Evolutionary conservation across 345 rosid genomes (phyloP).

Genomic region (Salix exigua): DNA sequence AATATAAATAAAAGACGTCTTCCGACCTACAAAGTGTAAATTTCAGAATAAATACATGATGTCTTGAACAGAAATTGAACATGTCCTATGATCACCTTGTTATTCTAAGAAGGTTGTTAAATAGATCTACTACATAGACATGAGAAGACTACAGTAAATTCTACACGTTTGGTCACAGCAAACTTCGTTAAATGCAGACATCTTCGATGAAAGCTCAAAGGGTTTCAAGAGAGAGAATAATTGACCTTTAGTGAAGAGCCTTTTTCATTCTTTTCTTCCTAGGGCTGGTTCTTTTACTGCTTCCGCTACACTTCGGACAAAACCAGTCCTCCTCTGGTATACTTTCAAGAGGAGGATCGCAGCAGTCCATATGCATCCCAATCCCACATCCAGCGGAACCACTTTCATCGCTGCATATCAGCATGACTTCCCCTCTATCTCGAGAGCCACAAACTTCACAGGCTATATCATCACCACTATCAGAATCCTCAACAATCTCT

Average conservation of each 20-base stretch:
- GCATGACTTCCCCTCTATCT: constrained; percentile 64
- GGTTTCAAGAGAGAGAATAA: background rate
- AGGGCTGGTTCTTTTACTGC: constrained; percentile 1
- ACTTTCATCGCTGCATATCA: constrained; percentile 57
- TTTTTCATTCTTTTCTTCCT: constrained; percentile 21
- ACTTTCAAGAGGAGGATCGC: constrained; percentile 53
- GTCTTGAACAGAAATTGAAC: background rate
- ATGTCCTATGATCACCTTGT: background rate
- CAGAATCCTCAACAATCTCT: constrained; percentile 23
- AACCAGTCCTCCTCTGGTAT: constrained; percentile 74
- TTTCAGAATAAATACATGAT: background rate
- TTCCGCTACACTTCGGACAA: constrained; percentile 40
- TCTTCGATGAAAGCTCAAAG: background rate
- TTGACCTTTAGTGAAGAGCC: background rate
- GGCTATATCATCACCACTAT: constrained; percentile 18
- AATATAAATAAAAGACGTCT: background rate
- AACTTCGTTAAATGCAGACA: background rate
- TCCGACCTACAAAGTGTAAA: background rate
- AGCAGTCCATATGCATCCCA: constrained; percentile 60
- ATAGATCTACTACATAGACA: background rate
- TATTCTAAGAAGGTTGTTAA: background rate
- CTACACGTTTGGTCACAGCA: background rate
- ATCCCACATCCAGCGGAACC: constrained; percentile 57
- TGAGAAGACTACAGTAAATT: constrained; percentile 1
- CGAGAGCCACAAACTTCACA: constrained; percentile 48